Evolutionary conservation across 257 asterid species (phyloP), one percentile per base, ranked within the genome.

Genomic region (Ocimum tenuiflorum): DNA sequence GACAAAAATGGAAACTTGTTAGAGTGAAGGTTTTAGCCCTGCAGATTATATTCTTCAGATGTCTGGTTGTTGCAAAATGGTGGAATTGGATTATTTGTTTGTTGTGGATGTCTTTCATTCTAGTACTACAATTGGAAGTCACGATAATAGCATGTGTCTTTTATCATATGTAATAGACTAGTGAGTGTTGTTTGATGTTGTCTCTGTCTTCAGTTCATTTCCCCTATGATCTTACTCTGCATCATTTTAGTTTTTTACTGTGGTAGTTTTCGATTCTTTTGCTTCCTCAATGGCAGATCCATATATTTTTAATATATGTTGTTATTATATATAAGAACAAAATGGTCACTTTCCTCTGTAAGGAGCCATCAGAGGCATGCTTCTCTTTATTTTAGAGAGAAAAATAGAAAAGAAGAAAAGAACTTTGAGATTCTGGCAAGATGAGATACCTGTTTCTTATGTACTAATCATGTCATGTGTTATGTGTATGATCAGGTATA

Each of bases 401-500:
- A 38, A 13, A 31, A 14, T 29, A 33, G 4, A 33, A 20, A 18
- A 51, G 14, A 17, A 6, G 5, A 4, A 10, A 17, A n/a, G 2
- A 60, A 60, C 51, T 15, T 15, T 38, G 50, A 38, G 49, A 27
- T 56, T 62, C 42, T 62, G 39, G 58, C 22, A n/a, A n/a, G n/a
- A n/a, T n/a, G n/a, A n/a, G n/a, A 49, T 58, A 3, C 46, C 12
- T 49, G 31, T 42, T 52, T 50, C 46, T 8, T 36, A 17, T 49
- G 38, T 42, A 38, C 17, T 7, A 36, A 49, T 55, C 42, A 24
- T 45, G 31, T 57, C 42, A 24, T 48, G 23, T 57, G 38, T 52
- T 13, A 9, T 73, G 55, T 54, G 53, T 70, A 12, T 73, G 67
- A 59, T 75, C 77, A 89, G 99, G 90, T 89, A 80, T 70, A 85